Evolutionary conservation across 768 basidiomycete genomes (phyloP), one percentile per base, ranked within the genome.

Genomic region (Amanita muscaria): DNA sequence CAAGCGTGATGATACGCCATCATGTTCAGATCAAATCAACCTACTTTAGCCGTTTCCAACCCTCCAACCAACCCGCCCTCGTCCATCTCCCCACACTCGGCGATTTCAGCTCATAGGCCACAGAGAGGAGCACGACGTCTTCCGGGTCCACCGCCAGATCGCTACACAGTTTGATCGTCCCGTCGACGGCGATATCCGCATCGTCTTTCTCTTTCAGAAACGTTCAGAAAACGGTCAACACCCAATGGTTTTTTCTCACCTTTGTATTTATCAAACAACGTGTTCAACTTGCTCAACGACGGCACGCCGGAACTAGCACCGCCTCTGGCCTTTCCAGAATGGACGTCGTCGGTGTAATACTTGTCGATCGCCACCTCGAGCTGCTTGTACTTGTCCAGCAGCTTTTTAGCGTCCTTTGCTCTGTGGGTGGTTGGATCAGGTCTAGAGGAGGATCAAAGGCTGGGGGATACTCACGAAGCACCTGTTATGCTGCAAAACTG

Each of bases 91-190:
- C 88, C 41, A 93, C 66, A 48, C 65, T 55, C 0, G 83, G 83
- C 4, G 85, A 85, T 56, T 84, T 81, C 19, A 90, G 72, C 54
- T 90, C 86, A 54, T 72, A 88, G 7, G 89, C 90, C 31, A 94
- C 66, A 4, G 84, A 78, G 33, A 93, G 73, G 41, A 93, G 66
- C 6, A 89, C 86, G 18, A 87, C 80, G 53, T 92, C 86, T 50
- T 88, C 87, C 1, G 82, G 83, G 52, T 86, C 67, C 12, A 87
- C 78, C 1, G 56, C 64, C 1, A 88, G 65, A 53, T 86, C 86
- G 52, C 75, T 65, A 49, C 89, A 88, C 36, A 91, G 64, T 56
- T 66, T 70, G 60, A 90, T 77, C 15, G 91, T 92, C 0, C 89
- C 90, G 47, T 90, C 80, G 21, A 88, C 73, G 3, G 70, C 67